These are phyloP conservation scores for Aureobasidium melanogenum DNA, from an alignment of 2,329 filamentous ascomycete species.

Conservation along the genomic window DNA sequence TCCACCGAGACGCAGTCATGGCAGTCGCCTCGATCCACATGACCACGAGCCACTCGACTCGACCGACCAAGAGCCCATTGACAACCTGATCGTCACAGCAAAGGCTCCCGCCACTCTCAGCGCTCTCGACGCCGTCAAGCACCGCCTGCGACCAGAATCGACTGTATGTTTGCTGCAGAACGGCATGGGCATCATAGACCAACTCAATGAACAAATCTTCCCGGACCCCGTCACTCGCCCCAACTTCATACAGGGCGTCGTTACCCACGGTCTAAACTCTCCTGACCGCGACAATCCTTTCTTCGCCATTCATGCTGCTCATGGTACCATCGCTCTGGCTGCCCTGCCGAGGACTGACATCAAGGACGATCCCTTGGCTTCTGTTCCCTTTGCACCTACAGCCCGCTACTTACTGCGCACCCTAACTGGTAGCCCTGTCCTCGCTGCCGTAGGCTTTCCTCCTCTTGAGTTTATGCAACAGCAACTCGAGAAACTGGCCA, in stretches of 20 bases:
- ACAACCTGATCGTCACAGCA: constrained; percentile 67
- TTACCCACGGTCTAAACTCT: constrained; percentile 48
- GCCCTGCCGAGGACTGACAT: constrained; percentile 35
- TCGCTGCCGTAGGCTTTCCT: constrained; percentile 52
- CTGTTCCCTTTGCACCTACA: constrained; percentile 30
- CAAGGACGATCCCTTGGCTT: constrained; percentile 8
- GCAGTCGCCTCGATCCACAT: background rate
- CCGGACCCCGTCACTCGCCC: constrained; percentile 56
- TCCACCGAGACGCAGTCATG: constrained; percentile 14
- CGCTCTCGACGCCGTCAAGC: constrained; percentile 56
- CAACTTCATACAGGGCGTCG: constrained; percentile 64
- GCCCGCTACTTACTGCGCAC: constrained; percentile 56
- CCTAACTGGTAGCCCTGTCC: constrained; percentile 52
- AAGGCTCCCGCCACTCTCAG: constrained; percentile 63
- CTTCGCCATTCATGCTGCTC: constrained; percentile 47
- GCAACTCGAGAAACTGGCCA: constrained; percentile 71
- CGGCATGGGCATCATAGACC: constrained; percentile 75
- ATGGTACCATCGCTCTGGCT: constrained; percentile 50
- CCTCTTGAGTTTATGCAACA: constrained; percentile 56
- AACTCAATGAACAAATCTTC: constrained; percentile 64
- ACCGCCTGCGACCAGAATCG: constrained; percentile 57
- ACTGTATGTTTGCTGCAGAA: constrained; percentile 72
- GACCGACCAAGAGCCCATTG: constrained; percentile 41
- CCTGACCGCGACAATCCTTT: constrained; percentile 35
- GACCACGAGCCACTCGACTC: background rate